These are phyloP conservation scores for Alternaria dauci DNA, from an alignment of 2,329 filamentous ascomycete species.

Conservation along the genomic window DNA sequence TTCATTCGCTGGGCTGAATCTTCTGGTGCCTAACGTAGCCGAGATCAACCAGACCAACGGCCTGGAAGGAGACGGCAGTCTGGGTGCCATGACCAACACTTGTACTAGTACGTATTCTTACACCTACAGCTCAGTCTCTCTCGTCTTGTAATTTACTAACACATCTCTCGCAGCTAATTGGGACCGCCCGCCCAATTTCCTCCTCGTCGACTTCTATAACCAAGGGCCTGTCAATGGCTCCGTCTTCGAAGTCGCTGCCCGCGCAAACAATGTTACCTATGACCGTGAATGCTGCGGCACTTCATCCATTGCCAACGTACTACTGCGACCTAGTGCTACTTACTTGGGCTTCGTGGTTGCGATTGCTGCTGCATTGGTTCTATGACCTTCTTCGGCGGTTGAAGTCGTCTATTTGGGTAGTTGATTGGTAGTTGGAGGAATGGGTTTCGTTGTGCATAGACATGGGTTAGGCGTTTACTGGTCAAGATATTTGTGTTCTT, in stretches of 20 bases:
- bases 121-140: background rate
- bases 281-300: conserved; percentile 65
- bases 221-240: conserved; percentile 46
- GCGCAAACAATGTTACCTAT: conserved; percentile 77
- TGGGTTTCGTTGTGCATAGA: background rate
- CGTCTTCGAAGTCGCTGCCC: conserved; percentile 52
- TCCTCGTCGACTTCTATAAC: conserved; percentile 55
- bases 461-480: background rate
- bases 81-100: conserved; percentile 44
- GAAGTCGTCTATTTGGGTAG: background rate
- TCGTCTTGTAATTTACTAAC: background rate
- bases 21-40: conserved; percentile 50
- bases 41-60: conserved; percentile 48
- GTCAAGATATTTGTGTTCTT: background rate
- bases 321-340: conserved; percentile 19
- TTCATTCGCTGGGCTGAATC: conserved; percentile 32
- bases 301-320: conserved; percentile 20
- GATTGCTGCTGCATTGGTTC: conserved; percentile 25
- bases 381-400: conserved; percentile 20
- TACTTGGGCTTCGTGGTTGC: conserved; percentile 32
- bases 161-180: conserved; percentile 35
- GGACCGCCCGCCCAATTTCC: conserved; percentile 52
- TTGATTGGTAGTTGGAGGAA: background rate
- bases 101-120: conserved; percentile 45
- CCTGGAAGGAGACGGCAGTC: conserved; percentile 42